Percentiles rank a stretch among this genome's conserved stretches.
Evolutionary conservation across 257 asterid species (phyloP).

Genomic region (Echites panduratus): DNA sequence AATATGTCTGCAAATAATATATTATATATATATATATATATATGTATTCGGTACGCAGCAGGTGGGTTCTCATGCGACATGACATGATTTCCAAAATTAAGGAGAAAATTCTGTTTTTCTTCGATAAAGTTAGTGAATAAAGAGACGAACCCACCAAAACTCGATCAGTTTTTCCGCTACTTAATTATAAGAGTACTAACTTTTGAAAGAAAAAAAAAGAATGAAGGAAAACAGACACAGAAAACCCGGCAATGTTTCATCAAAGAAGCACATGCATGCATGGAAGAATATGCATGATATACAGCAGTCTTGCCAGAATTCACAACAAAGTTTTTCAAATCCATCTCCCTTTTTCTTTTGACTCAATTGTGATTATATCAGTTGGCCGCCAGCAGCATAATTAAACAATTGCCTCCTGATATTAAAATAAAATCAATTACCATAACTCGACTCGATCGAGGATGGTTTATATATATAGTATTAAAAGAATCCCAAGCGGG

Average conservation of each 20-base stretch:
- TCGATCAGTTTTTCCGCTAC: background rate
- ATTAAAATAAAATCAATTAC: too few species aligned
- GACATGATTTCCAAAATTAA: background rate
- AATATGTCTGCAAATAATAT: too few species aligned
- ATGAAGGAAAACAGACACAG: background rate
- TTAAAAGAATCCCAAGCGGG: too few species aligned
- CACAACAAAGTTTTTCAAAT: too few species aligned
- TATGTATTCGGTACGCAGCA: too few species aligned
- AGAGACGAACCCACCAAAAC: background rate
- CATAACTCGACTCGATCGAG: too few species aligned
- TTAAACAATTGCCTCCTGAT: background rate
- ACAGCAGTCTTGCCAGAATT: too few species aligned
- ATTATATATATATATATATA: too few species aligned
- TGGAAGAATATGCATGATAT: too few species aligned
- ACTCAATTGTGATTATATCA: background rate
- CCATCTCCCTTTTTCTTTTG: background rate
- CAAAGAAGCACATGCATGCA: conserved; percentile 20
- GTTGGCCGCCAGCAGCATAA: background rate
- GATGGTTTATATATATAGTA: too few species aligned
- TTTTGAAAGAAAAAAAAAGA: background rate
- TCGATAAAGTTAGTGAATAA: background rate
- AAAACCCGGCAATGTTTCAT: conserved; percentile 17
- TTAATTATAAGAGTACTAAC: background rate
- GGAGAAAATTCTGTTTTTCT: background rate
- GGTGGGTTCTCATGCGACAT: too few species aligned